Percentiles rank a stretch among this genome's conserved stretches.
Evolutionary conservation across 352 stramenopile genomes (phyloP).

Genomic region (Nothophytophthora sp.): DNA sequence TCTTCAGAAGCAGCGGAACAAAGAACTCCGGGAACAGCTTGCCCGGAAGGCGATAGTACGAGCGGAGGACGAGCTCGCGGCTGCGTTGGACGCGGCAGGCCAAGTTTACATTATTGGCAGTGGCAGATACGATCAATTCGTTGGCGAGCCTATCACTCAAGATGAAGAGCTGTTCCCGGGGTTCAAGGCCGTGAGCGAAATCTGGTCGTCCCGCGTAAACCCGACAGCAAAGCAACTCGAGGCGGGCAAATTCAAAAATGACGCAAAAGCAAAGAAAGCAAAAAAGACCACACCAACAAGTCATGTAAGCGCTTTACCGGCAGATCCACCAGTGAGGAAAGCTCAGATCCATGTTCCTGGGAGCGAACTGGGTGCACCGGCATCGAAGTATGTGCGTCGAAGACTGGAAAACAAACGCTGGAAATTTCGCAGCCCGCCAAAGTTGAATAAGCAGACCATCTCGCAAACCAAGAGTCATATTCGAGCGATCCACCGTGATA

Average conservation of each 20-base stretch:
- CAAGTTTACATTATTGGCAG: constrained; percentile 93
- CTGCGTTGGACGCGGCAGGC: constrained; percentile 89
- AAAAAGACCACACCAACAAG: constrained; percentile 2
- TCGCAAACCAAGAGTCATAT: constrained; percentile 23
- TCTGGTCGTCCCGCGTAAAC: constrained; percentile 60
- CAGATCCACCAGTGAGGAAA: constrained; percentile 2
- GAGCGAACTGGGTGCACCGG: constrained; percentile 1
- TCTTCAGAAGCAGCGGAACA: constrained; percentile 71
- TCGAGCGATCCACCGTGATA: constrained; percentile 20
- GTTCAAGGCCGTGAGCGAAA: constrained; percentile 60
- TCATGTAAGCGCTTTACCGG: not conserved
- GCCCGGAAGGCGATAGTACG: constrained; percentile 57
- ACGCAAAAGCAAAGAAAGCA: not conserved
- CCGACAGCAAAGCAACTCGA: constrained; percentile 6
- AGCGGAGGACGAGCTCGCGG: constrained; percentile 80
- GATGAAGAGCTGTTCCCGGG: constrained; percentile 65
- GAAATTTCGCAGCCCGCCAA: constrained; percentile 63
- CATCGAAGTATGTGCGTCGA: constrained; percentile 53
- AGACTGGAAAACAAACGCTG: constrained; percentile 70
- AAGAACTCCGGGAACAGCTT: constrained; percentile 49
- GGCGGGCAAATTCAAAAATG: constrained; percentile 1
- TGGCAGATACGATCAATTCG: constrained; percentile 87
- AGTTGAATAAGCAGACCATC: constrained; percentile 49
- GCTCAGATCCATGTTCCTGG: not conserved
- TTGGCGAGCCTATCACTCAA: constrained; percentile 38